Base-by-base conservation (phyloP, 352 stramenopile species). In the Phytophthora brassicae region DNA sequence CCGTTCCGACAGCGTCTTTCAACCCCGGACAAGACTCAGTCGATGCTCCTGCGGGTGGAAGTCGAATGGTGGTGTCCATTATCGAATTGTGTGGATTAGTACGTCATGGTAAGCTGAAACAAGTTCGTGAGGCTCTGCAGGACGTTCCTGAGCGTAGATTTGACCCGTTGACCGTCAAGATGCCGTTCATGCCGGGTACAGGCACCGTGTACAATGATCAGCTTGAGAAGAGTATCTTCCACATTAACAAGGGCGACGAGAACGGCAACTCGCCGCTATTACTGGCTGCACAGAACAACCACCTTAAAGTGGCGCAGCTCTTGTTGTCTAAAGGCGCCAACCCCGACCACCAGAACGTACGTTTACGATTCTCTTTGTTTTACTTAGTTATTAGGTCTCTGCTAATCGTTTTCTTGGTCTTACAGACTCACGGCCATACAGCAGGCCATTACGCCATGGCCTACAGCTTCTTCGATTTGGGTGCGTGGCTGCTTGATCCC, bases 361-460 rank as follows among this genome's bases (percentile, higher is more conserved):
- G 77, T 70, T n/a, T n/a, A n/a, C n/a, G n/a, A n/a, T n/a, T n/a
- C 61, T 22, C 16, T 42, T 50, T 53, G 35, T 31, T 17, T 50
- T 58, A 28, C 47, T n/a, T 43, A 46, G 17, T 33, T 39, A 8
- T 17, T 1, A 43, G 36, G 31, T 57, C 28, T 23, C 26, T 19
- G 38, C 24, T 69, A 54, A 60, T n/a, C 14, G 22, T 14, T 45
- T 43, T 6, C 56, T 13, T 46, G 19, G 20, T 43, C 49, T 14
- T 50, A 35, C 50, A 88, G 79, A 87, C 81, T 71, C 71, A 83
- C 41, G 94, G 93, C 24, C 96, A 98, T 63, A 98, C 93, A 1
- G 77, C 92, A 0, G 82, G 97, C 35, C 93, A 98, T 66, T 98
- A 97, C 70, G 94, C 94, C 23, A 95, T 98, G 83, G 81, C 86